A percentile compares a stretch with the other conserved stretches of the same genome.
These are phyloP conservation scores for Eucalyptus pauciflora DNA, from an alignment of 345 rosid species.

Conservation along the genomic window DNA sequence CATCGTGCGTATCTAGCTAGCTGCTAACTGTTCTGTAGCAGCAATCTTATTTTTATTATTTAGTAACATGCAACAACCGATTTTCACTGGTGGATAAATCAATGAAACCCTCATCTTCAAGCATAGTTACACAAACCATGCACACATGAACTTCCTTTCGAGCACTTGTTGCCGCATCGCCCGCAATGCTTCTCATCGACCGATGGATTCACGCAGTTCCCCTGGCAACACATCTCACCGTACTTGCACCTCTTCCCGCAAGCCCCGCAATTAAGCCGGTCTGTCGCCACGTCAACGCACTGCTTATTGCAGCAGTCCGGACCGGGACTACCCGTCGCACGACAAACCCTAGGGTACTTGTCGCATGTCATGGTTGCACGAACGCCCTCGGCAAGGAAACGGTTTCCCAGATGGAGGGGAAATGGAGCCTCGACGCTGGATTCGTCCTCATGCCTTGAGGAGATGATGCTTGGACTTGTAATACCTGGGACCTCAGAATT, in stretches of 20 bases:
- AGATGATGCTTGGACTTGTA: neutral
- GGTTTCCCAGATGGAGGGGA: neutral
- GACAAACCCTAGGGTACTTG: neutral
- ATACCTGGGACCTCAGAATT: neutral
- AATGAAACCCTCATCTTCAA: neutral
- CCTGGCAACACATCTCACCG: slow-evolving; percentile 3
- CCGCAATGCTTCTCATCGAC: slow-evolving; percentile 8
- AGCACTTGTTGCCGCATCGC: slow-evolving; percentile 13
- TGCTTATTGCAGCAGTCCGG: slow-evolving; percentile 7
- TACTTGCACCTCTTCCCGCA: slow-evolving; percentile 23
- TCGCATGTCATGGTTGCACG: neutral
- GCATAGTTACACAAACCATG: slow-evolving; percentile 20
- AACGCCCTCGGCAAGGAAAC: neutral
- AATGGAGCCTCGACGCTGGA: neutral
- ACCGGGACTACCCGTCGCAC: neutral
- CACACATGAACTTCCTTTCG: slow-evolving; percentile 5
- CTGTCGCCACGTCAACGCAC: slow-evolving; percentile 4
- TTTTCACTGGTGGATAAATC: neutral
- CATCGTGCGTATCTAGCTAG: neutral
- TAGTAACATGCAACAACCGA: neutral
- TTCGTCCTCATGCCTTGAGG: neutral
- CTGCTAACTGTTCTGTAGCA: neutral
- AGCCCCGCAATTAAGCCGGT: slow-evolving; percentile 8
- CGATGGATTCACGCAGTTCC: neutral
- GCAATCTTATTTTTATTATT: neutral